These are phyloP conservation scores for Closterium sp. DNA, from an alignment of 139 green algal species.

Conservation along the genomic window DNA sequence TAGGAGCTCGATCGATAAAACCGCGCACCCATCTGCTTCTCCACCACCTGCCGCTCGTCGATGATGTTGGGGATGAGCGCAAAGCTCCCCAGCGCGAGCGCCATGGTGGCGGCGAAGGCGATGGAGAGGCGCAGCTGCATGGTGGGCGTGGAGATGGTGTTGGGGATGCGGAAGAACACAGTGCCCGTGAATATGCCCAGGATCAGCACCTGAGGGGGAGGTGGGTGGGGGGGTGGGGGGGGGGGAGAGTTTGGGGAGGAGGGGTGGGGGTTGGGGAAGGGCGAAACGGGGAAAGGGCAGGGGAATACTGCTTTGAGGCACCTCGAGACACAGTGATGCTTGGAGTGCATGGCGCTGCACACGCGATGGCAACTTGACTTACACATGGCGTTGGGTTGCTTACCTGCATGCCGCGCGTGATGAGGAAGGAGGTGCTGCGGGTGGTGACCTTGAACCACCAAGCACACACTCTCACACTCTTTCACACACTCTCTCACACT, in stretches of 20 bases:
- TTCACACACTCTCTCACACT: no score
- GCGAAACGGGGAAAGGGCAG: no score
- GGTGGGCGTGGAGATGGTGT: neutral
- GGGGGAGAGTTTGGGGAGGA: neutral
- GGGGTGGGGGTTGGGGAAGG: neutral
- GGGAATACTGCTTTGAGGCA: no score
- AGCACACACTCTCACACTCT: no score
- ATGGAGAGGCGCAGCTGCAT: slow-evolving; percentile 36
- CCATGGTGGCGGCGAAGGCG: slow-evolving; percentile 19
- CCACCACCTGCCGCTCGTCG: slow-evolving; percentile 37
- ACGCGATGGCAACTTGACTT: no score
- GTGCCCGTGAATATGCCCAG: slow-evolving; percentile 45
- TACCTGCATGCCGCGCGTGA: no score
- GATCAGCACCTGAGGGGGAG: slow-evolving; percentile 18
- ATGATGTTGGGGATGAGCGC: slow-evolving; percentile 40
- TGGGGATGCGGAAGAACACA: slow-evolving; percentile 26
- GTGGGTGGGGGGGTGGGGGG: neutral
- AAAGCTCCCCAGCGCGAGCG: slow-evolving; percentile 31
- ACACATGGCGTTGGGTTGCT: no score
- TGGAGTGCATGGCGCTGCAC: no score
- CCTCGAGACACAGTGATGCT: no score
- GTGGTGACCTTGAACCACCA: no score
- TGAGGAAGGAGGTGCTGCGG: no score
- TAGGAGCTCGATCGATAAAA: slow-evolving; percentile 26
- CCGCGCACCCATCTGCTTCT: slow-evolving; percentile 30